phyloP scores from a whole-genome alignment of 2,329 filamentous ascomycete species.

The Aquanectria penicillioides region DNA sequence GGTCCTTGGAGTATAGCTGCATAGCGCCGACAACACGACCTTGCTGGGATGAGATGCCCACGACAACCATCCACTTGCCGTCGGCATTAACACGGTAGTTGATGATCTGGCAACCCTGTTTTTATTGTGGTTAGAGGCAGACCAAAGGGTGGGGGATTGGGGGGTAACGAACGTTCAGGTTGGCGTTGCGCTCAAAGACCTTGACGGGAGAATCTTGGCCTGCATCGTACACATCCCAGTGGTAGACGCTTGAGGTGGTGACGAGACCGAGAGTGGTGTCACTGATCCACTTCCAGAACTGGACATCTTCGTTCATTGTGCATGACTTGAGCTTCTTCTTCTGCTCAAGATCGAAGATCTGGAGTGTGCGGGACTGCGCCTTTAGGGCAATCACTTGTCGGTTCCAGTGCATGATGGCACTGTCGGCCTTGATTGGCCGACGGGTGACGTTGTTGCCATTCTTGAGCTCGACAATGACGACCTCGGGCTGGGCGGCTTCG shows the following conservation, averaged over 20 bases:
- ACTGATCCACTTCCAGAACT: conserved; percentile 99
- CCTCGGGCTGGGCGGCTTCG: conserved; percentile 85
- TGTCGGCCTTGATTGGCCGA: conserved; percentile 97
- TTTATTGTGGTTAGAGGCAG: conserved; percentile 28
- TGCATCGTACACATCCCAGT: conserved; percentile 96
- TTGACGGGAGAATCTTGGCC: conserved; percentile 84
- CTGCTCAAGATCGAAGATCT: conserved; percentile 94
- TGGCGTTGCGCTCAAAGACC: conserved; percentile 93
- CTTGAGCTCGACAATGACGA: conserved; percentile 98
- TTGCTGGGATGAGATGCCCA: conserved; percentile 93
- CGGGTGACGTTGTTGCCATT: conserved; percentile 96
- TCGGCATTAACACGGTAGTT: conserved; percentile 97
- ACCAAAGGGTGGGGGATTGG: not conserved
- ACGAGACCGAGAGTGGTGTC: conserved; percentile 89
- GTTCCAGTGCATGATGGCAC: conserved; percentile 99
- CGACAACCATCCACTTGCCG: conserved; percentile 97
- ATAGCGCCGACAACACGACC: conserved; percentile 95
- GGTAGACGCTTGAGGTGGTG: conserved; percentile 90
- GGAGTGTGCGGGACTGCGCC: conserved; percentile 91
- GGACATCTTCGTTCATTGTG: conserved; percentile 95
- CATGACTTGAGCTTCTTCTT: conserved; percentile 98
- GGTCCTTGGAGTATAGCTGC: conserved; percentile 96
- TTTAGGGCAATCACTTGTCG: conserved; percentile 97
- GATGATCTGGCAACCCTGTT: conserved; percentile 95
- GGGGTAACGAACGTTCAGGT: conserved; percentile 75